phyloP scores from a whole-genome alignment of 805 yeast species.

The Kazachstania kunashirensis region DNA sequence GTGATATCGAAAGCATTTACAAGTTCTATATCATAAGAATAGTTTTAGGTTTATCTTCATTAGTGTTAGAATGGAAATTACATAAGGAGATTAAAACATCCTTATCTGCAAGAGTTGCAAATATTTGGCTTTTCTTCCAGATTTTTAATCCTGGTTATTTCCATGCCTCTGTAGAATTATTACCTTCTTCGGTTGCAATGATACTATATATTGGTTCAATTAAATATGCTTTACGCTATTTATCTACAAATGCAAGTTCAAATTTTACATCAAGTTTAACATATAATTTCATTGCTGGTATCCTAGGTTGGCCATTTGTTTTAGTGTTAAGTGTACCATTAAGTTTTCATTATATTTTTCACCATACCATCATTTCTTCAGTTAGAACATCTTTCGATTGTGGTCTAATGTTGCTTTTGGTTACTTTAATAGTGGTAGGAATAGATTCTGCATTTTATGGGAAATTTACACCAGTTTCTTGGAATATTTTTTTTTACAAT shows the following conservation, averaged over 20 bases:
- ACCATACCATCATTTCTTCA: conserved; percentile 19
- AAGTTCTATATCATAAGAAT: conserved; percentile 22
- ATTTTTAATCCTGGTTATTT: conserved; percentile 71
- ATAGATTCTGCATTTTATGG: conserved; percentile 59
- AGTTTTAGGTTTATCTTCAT: conserved; percentile 19
- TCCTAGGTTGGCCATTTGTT: conserved; percentile 89
- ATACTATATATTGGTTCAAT: conserved; percentile 30
- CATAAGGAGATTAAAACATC: conserved; percentile 16
- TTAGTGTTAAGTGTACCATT: conserved; percentile 56
- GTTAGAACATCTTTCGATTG: conserved; percentile 24
- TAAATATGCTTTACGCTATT: conserved; percentile 21
- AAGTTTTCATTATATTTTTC: conserved; percentile 31
- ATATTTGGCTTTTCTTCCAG: conserved; percentile 54
- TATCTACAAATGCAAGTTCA: conserved; percentile 16
- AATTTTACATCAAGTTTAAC: conserved; percentile 22
- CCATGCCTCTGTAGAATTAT: conserved; percentile 76
- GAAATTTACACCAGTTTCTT: conserved; percentile 56
- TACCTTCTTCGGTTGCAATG: conserved; percentile 78
- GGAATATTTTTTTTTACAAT: conserved; percentile 75
- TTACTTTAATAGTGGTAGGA: conserved; percentile 15
- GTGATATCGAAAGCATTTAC: conserved; percentile 21
- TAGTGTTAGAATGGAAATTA: conserved; percentile 38
- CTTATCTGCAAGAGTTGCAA: conserved; percentile 32
- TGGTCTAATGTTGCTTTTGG: conserved; percentile 12
- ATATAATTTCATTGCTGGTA: conserved; percentile 46